Evolutionary conservation across 768 basidiomycete genomes (phyloP), one percentile per base, ranked within the genome.

Genomic region (Crassisporium funariophilum): DNA sequence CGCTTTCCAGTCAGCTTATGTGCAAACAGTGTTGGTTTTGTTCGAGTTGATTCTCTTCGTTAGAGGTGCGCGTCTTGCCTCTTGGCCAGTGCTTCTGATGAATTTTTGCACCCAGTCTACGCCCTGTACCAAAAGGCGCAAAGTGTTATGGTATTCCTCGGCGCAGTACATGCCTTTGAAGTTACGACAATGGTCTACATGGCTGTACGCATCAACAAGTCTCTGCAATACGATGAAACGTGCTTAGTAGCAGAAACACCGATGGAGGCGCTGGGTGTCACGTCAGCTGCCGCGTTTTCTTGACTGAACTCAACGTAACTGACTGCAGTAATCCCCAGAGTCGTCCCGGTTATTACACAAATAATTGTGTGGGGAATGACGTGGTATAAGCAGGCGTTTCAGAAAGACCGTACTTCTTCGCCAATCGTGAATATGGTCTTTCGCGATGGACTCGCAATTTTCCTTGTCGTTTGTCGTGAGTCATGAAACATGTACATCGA

Each of bases 321-420:
- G 3, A 27, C 8, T 35, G 3, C 36, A n/a, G n/a, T 12, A 2
- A 25, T 8, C 6, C 15, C 4, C 15, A 52, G 50, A 15, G 29
- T 52, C 15, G 29, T 41, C 16, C 46, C 50, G 5, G 20, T 52
- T 22, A 27, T 47, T 17, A 44, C 41, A 38, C 41, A 52, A 34
- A 27, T 43, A 10, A 31, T 52, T 16, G 47, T 52, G 23, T 52
- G 46, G 50, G 35, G 41, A 11, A 47, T 52, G 50, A 52, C 46
- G 12, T 47, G 41, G 46, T 52, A 47, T 36, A 52, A 47, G 17
- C 41, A 41, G 24, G 41, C 35, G 39, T 17, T 27, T 41, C 34
- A 17, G 9, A 16, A 21, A 43, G 34, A 27, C 16, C 36, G 21
- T 29, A 31, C 48, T 20, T 39, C 42, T 25, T 17, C 41, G n/a